Evolutionary conservation across 2,329 filamentous ascomycete species (phyloP).

Genomic region (Bipolaris victoriae): DNA sequence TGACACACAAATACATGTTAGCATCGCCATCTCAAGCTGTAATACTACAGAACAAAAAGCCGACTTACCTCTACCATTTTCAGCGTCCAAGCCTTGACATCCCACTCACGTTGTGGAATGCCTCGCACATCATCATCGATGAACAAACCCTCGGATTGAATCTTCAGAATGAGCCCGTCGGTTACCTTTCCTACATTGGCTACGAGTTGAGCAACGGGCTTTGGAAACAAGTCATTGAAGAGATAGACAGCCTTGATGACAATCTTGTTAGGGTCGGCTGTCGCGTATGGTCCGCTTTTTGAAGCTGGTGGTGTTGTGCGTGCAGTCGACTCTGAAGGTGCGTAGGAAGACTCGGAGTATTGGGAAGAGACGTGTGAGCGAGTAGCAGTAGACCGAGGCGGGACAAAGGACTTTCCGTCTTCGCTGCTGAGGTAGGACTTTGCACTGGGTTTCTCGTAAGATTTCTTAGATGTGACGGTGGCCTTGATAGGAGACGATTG

Average conservation of each 20-base stretch:
- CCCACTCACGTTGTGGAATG: conserved; percentile 96
- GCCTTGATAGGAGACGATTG: conserved; percentile 49
- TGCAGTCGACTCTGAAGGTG: conserved; percentile 81
- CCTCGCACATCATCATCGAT: conserved; percentile 94
- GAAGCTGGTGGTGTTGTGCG: conserved; percentile 84
- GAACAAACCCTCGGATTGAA: conserved; percentile 93
- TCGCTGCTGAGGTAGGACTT: conserved; percentile 66
- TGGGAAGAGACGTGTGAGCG: conserved; percentile 54
- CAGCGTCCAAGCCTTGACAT: conserved; percentile 97
- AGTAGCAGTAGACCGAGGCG: conserved; percentile 44
- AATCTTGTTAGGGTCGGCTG: conserved; percentile 93
- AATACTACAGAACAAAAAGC: neutral
- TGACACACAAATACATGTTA: conserved; percentile 20
- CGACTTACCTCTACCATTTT: conserved; percentile 74
- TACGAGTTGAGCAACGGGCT: conserved; percentile 88
- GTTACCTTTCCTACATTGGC: conserved; percentile 85
- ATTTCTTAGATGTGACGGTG: conserved; percentile 49
- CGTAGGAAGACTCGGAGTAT: conserved; percentile 85
- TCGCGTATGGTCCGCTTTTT: conserved; percentile 77
- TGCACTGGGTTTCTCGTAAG: conserved; percentile 58
- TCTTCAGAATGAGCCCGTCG: conserved; percentile 88
- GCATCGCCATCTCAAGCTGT: neutral
- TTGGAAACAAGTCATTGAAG: conserved; percentile 88
- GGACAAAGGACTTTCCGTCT: conserved; percentile 8
- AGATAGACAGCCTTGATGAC: conserved; percentile 91